Percentiles rank a stretch among this genome's conserved stretches.
Conservation (phyloP, 805 yeast genomes). For the Wickerhamomyces chaumierensis region DNA sequence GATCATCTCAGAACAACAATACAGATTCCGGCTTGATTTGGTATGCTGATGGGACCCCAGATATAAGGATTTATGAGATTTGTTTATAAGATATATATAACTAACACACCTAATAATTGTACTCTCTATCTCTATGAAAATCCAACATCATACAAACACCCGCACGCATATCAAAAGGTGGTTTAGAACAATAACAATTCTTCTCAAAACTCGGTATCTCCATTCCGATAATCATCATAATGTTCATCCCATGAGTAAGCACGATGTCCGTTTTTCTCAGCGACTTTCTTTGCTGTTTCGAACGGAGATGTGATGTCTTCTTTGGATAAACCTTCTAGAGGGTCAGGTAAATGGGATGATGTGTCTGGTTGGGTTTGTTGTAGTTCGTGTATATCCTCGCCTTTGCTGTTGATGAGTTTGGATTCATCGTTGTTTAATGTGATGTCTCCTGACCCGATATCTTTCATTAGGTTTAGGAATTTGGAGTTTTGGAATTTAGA, state of each 20-base stretch:
- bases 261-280: slow-evolving; percentile 8
- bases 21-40: slow-evolving; percentile 15
- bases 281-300: slow-evolving; percentile 14
- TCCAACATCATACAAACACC: background rate
- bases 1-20: slow-evolving; percentile 15
- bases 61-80: slow-evolving; percentile 9
- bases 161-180: too few relatives aligned
- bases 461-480: slow-evolving; percentile 16
- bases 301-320: slow-evolving; percentile 15
- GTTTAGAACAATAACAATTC: too few relatives aligned
- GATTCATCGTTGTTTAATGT: slow-evolving; percentile 15
- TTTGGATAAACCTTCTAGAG: slow-evolving; percentile 13
- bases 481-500: slow-evolving; percentile 18
- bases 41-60: slow-evolving; percentile 11
- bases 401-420: slow-evolving; percentile 14
- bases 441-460: slow-evolving; percentile 15
- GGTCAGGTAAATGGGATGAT: slow-evolving; percentile 20
- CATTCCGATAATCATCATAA: slow-evolving; percentile 18
- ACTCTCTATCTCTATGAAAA: background rate
- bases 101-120: too few relatives aligned
- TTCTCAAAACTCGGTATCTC: slow-evolving; percentile 15
- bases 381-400: slow-evolving; percentile 15
- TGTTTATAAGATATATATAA: too few relatives aligned
- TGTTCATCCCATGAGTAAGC: slow-evolving; percentile 19
- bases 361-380: slow-evolving; percentile 2